Conservation (phyloP, 345 rosid genomes). For the Eucalyptus sideroxylon region DNA sequence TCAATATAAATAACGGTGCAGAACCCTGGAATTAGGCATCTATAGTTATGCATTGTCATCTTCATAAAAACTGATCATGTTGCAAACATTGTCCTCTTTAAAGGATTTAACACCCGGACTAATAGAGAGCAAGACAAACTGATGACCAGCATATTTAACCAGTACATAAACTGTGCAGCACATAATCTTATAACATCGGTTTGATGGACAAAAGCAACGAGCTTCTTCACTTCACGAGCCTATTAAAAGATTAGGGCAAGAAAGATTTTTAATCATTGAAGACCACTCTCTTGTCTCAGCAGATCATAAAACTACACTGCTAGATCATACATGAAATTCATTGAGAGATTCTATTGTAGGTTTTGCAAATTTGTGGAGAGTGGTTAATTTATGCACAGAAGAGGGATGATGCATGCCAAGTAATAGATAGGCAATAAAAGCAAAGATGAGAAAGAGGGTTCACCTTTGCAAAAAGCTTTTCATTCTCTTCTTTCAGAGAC, state of each 20-base stretch:
- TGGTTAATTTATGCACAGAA: background rate
- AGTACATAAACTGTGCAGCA: background rate
- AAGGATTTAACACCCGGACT: background rate
- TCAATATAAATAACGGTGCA: background rate
- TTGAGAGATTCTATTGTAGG: background rate
- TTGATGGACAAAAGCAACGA: background rate
- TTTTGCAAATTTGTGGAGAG: background rate
- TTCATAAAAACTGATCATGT: background rate
- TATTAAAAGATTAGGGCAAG: background rate
- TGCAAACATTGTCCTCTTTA: background rate
- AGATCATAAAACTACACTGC: background rate
- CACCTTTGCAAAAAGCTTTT: slow-evolving; percentile 26
- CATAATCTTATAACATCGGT: background rate
- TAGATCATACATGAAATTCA: background rate
- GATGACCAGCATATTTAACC: background rate
- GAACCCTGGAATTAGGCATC: background rate
- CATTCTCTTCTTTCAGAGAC: slow-evolving; percentile 29
- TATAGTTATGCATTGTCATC: background rate
- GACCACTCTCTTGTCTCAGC: background rate
- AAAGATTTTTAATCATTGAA: background rate
- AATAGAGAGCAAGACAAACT: background rate
- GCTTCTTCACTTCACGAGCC: background rate
- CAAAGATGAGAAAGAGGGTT: background rate
- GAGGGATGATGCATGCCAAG: background rate
- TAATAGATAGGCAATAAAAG: background rate